These are phyloP conservation scores for Puccinia polysora DNA, from an alignment of 1,284 basidiomycete species.

Conservation along the genomic window DNA sequence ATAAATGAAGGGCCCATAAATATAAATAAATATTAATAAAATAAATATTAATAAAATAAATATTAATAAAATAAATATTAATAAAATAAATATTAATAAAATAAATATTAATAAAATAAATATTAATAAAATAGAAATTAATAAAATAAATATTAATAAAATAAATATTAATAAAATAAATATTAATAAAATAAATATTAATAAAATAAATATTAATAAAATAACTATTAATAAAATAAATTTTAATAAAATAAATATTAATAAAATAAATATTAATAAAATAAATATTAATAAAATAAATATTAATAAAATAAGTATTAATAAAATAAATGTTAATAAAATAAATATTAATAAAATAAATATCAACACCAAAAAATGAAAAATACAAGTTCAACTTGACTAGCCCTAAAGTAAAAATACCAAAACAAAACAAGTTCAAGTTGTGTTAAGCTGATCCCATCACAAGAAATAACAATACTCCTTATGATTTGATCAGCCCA, in stretches of 20 bases:
- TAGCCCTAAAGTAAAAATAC: no score
- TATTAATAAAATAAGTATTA: no score
- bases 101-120: neutral
- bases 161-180: neutral
- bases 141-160: constrained; percentile 2
- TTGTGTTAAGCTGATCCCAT: no score
- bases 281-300: neutral
- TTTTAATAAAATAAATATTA: neutral
- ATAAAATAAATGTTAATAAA: no score
- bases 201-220: neutral
- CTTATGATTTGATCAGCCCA: no score
- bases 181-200: neutral
- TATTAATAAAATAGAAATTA: neutral
- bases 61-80: neutral
- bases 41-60: neutral
- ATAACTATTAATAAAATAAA: neutral
- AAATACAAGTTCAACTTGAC: no score
- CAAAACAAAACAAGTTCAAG: no score
- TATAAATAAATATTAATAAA: neutral
- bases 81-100: neutral
- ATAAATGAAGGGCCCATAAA: neutral
- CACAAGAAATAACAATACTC: no score
- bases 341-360: no score
- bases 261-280: neutral
- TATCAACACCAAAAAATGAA: no score